Evolutionary conservation across 2,329 filamentous ascomycete species (phyloP), one percentile per base, ranked within the genome.

Genomic region (Xylariaceae sp.): DNA sequence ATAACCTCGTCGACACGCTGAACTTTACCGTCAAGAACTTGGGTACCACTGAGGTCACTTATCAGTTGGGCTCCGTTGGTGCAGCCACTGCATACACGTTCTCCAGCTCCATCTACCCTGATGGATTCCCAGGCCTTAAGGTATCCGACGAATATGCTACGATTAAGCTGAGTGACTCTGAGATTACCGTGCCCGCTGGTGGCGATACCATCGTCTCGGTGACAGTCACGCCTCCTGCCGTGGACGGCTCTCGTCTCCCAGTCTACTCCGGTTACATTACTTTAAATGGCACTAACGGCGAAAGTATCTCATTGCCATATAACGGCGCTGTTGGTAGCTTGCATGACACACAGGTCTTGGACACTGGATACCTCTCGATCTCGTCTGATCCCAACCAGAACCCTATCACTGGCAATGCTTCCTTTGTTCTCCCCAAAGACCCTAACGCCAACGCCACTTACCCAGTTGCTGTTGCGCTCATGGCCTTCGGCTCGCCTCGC

Each of bases 21-120:
- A 77, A 77, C 58, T 84, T 87, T 64, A 77, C 73, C 32, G 74
- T 88, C 59, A 75, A 69, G 61, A 88, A 87, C 72, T 73, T 73
- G 4, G 81, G 79, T 39, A 68, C 68, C 13, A 71, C 73, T 20
- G 67, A 73, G 0, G 67, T 83, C 43, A 79, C 77, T 5, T 85
- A 84, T 68, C 72, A 73, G 6, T 70, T 87, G 9, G 74, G 73
- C 21, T 74, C 84, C 55, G 67, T 77, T 6, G 75, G 77, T 2
- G 77, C 82, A 10, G 69, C 76, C 10, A 82, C 82, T 2, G 77
- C 77, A 48, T 85, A 84, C 67, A 81, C 83, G 1, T 77, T 77
- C 60, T 69, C 74, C 1, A 62, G 61, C 21, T 60, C 65, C 23
- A 72, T 72, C 35, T 70, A 69, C 39, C 74, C 78, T 0, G 67